Percentiles rank a stretch among this genome's conserved stretches.
These are phyloP conservation scores for Globisporangium viniferum DNA, from an alignment of 352 stramenopile genomes.

Conservation along the genomic window DNA sequence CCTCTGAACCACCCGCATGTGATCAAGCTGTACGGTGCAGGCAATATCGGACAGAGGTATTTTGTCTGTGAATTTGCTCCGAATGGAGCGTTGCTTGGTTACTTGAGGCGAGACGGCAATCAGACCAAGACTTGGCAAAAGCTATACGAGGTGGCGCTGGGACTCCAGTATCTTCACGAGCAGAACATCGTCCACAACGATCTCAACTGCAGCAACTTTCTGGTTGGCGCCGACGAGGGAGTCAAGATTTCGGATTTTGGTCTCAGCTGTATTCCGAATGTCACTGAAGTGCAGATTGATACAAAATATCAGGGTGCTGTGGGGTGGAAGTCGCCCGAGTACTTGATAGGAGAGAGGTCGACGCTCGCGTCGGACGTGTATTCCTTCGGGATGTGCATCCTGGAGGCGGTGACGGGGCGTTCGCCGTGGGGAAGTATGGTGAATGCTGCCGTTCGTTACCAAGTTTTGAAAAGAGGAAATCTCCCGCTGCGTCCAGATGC, in stretches of 20 bases:
- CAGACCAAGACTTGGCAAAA: conserved; percentile 7
- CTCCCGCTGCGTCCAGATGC: background rate
- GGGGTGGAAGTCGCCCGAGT: conserved; percentile 2
- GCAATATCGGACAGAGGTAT: background rate
- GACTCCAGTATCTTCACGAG: conserved; percentile 6
- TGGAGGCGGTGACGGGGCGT: conserved; percentile 5
- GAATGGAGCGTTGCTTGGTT: background rate
- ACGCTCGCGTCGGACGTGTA: conserved; percentile 13
- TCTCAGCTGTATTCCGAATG: conserved; percentile 1
- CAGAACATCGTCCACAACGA: conserved; percentile 12
- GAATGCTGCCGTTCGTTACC: background rate
- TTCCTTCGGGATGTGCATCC: conserved; percentile 18
- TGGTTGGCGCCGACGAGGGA: background rate
- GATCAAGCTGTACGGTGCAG: conserved; percentile 2
- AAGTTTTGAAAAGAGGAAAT: background rate
- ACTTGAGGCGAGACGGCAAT: background rate
- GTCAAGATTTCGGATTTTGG: conserved; percentile 14
- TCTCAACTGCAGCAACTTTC: conserved; percentile 14
- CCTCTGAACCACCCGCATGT: conserved; percentile 3
- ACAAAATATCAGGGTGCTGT: background rate
- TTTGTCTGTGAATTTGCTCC: conserved; percentile 6
- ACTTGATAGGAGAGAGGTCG: background rate
- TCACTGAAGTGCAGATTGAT: background rate
- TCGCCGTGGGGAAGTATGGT: conserved; percentile 5
- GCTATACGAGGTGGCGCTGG: conserved; percentile 12